Percentiles rank a stretch among this genome's conserved stretches.
These are phyloP conservation scores for Dioszegia aurantiaca DNA, from an alignment of 768 basidiomycete species.

Conservation along the genomic window DNA sequence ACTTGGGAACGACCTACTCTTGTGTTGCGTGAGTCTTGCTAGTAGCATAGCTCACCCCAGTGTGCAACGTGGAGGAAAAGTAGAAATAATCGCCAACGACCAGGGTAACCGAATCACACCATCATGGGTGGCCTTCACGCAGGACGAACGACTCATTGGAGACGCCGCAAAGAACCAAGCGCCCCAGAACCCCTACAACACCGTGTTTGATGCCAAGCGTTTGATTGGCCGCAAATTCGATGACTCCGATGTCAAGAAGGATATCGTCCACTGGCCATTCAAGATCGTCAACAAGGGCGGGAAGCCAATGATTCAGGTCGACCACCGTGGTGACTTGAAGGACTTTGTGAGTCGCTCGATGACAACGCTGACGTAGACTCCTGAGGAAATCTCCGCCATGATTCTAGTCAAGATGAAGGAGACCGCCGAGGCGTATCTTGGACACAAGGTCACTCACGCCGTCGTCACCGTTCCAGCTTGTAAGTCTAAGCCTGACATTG, in stretches of 20 bases:
- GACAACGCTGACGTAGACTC: constrained; percentile 52
- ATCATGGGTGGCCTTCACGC: constrained; percentile 77
- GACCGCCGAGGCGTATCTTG: constrained; percentile 67
- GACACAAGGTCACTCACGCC: constrained; percentile 65
- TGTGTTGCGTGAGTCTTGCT: constrained; percentile 76
- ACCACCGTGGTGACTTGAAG: constrained; percentile 63
- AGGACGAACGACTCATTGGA: constrained; percentile 81
- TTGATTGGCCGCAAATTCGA: constrained; percentile 88
- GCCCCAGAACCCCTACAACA: constrained; percentile 86
- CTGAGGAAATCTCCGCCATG: constrained; percentile 69
- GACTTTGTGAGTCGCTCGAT: constrained; percentile 40
- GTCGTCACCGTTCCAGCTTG: constrained; percentile 73
- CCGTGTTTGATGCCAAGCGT: constrained; percentile 94
- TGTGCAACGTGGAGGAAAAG: constrained; percentile 78
- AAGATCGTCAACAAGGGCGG: constrained; percentile 54
- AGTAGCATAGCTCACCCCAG: constrained; percentile 51
- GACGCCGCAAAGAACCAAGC: constrained; percentile 96
- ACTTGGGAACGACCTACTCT: constrained; percentile 93
- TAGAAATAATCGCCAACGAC: constrained; percentile 87
- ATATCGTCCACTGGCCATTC: constrained; percentile 58
- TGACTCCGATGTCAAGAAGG: constrained; percentile 56
- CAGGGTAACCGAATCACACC: constrained; percentile 86
- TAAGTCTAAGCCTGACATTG: constrained; percentile 23
- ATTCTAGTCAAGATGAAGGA: constrained; percentile 68
- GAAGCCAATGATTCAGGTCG: constrained; percentile 56